A percentile compares a stretch with the other conserved stretches of the same genome.
phyloP scores from a whole-genome alignment of 2,329 filamentous ascomycete genomes.

The Juglanconis oblonga region DNA sequence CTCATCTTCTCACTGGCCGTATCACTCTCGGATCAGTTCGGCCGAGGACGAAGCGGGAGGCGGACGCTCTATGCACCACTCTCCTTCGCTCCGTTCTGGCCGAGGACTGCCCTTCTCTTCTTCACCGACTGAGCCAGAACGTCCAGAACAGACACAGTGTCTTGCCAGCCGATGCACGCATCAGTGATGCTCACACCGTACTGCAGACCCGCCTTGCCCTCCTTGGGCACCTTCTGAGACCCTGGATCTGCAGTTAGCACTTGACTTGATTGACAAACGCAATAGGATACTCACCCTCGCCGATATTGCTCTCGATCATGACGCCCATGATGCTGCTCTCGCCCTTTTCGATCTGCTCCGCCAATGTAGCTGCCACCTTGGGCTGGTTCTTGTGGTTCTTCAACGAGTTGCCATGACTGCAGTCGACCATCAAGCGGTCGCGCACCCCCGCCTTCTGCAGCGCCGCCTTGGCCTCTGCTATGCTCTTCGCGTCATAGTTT shows the following conservation, averaged over 20 bases:
- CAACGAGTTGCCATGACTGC: slow-evolving; percentile 91
- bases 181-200: slow-evolving; percentile 97
- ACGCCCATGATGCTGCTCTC: slow-evolving; percentile 91
- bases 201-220: slow-evolving; percentile 81
- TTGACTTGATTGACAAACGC: neutral
- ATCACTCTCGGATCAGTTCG: neutral
- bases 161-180: slow-evolving; percentile 92
- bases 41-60: slow-evolving; percentile 11
- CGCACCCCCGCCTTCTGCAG: slow-evolving; percentile 71
- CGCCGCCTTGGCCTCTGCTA: slow-evolving; percentile 77
- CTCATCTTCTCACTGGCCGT: neutral
- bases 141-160: slow-evolving; percentile 77
- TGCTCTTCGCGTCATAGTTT: slow-evolving; percentile 86
- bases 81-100: slow-evolving; percentile 26
- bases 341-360: slow-evolving; percentile 79
- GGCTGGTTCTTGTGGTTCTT: slow-evolving; percentile 99
- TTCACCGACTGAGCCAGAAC: slow-evolving; percentile 77
- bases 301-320: slow-evolving; percentile 98
- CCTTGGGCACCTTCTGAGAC: slow-evolving; percentile 84
- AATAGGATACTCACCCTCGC: slow-evolving; percentile 64
- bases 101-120: slow-evolving; percentile 57
- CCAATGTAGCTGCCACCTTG: slow-evolving; percentile 79
- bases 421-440: slow-evolving; percentile 91
- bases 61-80: slow-evolving; percentile 10
- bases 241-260: slow-evolving; percentile 45